Conservation (phyloP, 768 basidiomycete genomes). For the Mycena kentingensis region DNA sequence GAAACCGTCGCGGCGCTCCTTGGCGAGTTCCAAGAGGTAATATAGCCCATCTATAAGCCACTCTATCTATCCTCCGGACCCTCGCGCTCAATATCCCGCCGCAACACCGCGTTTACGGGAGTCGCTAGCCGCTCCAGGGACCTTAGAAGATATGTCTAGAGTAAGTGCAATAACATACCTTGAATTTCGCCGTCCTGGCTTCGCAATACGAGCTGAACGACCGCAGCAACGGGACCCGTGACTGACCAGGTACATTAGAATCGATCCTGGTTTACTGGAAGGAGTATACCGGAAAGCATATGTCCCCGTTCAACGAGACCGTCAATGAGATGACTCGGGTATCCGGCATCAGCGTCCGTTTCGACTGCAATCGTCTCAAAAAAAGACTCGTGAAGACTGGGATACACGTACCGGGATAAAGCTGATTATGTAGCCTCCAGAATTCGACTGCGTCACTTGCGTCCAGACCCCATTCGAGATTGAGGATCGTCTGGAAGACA, state of each 20-base stretch:
- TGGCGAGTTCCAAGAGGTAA: no score
- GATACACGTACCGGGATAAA: no score
- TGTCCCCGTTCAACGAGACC: slow-evolving; percentile 67
- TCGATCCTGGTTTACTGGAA: not conserved
- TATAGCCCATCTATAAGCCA: no score
- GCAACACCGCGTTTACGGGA: slow-evolving; percentile 93
- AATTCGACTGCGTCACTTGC: slow-evolving; percentile 80
- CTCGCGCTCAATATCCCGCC: slow-evolving; percentile 65
- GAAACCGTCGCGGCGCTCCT: no score
- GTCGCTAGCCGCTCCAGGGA: slow-evolving; percentile 74
- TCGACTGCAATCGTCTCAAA: no score
- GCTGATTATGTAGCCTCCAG: slow-evolving; percentile 83
- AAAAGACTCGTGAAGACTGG: no score
- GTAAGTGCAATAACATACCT: slow-evolving; percentile 47
- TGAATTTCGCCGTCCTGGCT: slow-evolving; percentile 55
- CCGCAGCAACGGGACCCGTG: slow-evolving; percentile 76
- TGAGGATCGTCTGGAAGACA: slow-evolving; percentile 77
- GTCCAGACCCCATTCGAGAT: slow-evolving; percentile 82
- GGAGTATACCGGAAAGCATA: slow-evolving; percentile 56
- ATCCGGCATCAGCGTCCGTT: slow-evolving; percentile 63
- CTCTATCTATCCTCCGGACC: slow-evolving; percentile 7
- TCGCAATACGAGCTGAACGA: slow-evolving; percentile 67
- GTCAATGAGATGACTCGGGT: slow-evolving; percentile 57
- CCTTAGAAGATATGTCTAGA: slow-evolving; percentile 7
- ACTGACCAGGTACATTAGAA: slow-evolving; percentile 39